Percentiles rank a stretch among this genome's conserved stretches.
Evolutionary conservation across 1,284 basidiomycete genomes (phyloP).

Genomic region (Pholiota adiposa): DNA sequence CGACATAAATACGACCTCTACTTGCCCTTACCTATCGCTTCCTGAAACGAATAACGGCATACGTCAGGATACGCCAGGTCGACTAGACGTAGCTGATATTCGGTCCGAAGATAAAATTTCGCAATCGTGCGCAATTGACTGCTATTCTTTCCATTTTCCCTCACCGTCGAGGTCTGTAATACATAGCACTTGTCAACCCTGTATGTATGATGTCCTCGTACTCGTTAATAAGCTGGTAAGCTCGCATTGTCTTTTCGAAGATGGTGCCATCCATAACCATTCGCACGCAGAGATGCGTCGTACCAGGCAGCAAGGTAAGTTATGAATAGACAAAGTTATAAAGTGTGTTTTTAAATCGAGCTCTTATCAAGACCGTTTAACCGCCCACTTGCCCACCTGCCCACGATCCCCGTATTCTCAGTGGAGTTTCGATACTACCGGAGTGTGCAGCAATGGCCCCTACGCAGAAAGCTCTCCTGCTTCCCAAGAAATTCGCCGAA

Average conservation of each 20-base stretch:
- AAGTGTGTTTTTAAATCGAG: background rate
- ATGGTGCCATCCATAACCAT: background rate
- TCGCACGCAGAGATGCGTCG: background rate
- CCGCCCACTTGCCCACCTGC: background rate
- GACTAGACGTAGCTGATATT: no score
- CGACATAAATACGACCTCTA: no score
- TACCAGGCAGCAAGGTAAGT: background rate
- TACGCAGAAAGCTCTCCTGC: conserved; percentile 29
- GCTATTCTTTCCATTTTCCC: no score
- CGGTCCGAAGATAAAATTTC: no score
- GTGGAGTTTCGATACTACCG: background rate
- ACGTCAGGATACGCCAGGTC: no score
- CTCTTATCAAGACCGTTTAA: background rate
- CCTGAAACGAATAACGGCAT: no score
- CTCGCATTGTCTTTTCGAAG: background rate
- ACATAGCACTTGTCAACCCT: no score
- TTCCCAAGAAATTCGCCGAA: conserved; percentile 22
- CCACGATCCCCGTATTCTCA: no score
- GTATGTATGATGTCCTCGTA: no score
- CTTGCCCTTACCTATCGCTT: no score
- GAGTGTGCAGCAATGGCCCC: background rate
- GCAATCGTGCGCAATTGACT: no score
- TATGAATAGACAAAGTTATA: background rate
- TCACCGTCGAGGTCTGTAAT: no score
- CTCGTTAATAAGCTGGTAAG: background rate